Evolutionary conservation across 108 stramenopile species (phyloP).

Genomic region (Nitzschia palea): DNA sequence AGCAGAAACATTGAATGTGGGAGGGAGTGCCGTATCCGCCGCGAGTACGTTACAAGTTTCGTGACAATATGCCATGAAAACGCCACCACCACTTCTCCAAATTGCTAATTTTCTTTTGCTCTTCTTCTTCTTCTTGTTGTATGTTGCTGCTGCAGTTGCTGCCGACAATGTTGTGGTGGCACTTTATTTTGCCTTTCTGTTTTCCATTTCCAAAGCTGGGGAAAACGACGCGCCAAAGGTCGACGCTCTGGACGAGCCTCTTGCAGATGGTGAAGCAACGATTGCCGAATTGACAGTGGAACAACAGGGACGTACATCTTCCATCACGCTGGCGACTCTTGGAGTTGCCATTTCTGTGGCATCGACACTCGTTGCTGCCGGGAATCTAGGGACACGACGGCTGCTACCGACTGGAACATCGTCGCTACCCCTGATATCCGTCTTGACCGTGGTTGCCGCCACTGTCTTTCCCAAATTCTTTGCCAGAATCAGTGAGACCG

Average conservation of each 20-base stretch:
- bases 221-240: slow-evolving; percentile 1
- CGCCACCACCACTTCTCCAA: neutral
- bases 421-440: slow-evolving; percentile 71
- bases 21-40: slow-evolving; percentile 62
- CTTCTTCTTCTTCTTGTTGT: neutral
- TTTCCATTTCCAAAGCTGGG: slow-evolving; percentile 51
- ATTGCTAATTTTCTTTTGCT: too few relatives aligned
- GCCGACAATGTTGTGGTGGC: slow-evolving; percentile 92
- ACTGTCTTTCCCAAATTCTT: slow-evolving; percentile 77
- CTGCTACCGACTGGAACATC: slow-evolving; percentile 58
- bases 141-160: slow-evolving; percentile 56
- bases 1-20: slow-evolving; percentile 73
- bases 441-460: slow-evolving; percentile 74
- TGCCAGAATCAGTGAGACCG: slow-evolving; percentile 49
- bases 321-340: slow-evolving; percentile 57
- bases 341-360: slow-evolving; percentile 64
- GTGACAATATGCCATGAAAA: too few relatives aligned
- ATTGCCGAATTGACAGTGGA: slow-evolving; percentile 32
- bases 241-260: neutral
- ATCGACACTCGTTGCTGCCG: slow-evolving; percentile 64
- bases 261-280: slow-evolving; percentile 9
- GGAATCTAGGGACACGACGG: slow-evolving; percentile 49
- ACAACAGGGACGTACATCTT: slow-evolving; percentile 2
- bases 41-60: slow-evolving; percentile 35
- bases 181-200: slow-evolving; percentile 82